phyloP scores from a whole-genome alignment of 352 stramenopile species.

The Phytophthora capsici region DNA sequence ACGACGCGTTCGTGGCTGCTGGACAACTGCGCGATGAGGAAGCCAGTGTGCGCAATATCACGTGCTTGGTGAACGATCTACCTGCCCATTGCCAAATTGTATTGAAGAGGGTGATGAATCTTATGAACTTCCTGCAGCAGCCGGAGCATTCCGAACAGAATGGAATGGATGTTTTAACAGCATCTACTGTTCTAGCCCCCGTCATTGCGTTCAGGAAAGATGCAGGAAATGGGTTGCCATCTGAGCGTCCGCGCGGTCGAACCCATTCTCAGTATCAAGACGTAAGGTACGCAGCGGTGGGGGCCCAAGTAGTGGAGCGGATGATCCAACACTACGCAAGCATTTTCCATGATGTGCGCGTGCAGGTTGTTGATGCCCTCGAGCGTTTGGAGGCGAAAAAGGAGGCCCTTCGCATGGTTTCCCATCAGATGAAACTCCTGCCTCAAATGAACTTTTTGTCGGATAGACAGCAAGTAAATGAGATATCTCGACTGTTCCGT shows the following conservation, averaged over 20 bases:
- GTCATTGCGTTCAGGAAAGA: conserved; percentile 86
- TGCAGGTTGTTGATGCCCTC: conserved; percentile 68
- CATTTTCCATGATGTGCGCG: conserved; percentile 78
- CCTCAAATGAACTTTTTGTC: conserved; percentile 72
- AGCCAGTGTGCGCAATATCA: conserved; percentile 78
- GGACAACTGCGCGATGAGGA: conserved; percentile 76
- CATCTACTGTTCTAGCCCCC: conserved; percentile 68
- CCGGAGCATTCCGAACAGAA: conserved; percentile 68
- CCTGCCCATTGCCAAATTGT: conserved; percentile 73
- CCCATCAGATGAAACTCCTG: conserved; percentile 74
- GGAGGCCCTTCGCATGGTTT: conserved; percentile 61
- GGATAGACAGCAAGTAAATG: conserved; percentile 67
- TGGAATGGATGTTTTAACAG: conserved; percentile 67
- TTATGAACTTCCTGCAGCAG: conserved; percentile 74
- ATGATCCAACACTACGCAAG: conserved; percentile 80
- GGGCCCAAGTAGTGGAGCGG: conserved; percentile 75
- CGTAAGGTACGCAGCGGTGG: conserved; percentile 74
- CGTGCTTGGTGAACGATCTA: conserved; percentile 80
- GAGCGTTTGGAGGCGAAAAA: conserved; percentile 74
- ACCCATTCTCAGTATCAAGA: conserved; percentile 74
- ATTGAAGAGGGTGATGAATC: conserved; percentile 69
- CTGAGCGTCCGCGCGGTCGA: conserved; percentile 48
- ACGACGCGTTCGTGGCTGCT: conserved; percentile 82
- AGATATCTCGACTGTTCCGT: conserved; percentile 66
- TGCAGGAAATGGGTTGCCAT: conserved; percentile 36